A percentile compares a stretch with the other conserved stretches of the same genome.
Conservation (phyloP, 2,329 filamentous ascomycete genomes). For the Fusarium secorum region DNA sequence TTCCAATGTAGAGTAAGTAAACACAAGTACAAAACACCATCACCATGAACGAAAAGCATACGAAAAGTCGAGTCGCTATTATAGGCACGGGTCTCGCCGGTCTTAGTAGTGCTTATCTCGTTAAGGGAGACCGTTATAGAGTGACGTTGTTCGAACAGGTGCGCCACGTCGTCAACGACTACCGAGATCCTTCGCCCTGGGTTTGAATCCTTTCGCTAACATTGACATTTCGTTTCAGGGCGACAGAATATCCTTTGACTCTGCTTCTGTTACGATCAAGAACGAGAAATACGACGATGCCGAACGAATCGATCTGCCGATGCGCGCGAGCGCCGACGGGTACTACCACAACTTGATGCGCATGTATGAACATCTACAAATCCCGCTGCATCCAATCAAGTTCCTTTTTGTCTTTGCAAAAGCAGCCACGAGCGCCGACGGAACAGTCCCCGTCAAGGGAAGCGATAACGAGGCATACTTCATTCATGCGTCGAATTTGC, state of each 20-base stretch:
- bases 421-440: constrained; percentile 20
- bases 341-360: constrained; percentile 64
- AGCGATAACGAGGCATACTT: constrained; percentile 53
- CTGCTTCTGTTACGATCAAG: constrained; percentile 49
- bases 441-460: constrained; percentile 12
- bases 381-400: constrained; percentile 57
- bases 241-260: constrained; percentile 48
- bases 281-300: constrained; percentile 41
- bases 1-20: neutral
- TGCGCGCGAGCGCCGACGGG: constrained; percentile 49
- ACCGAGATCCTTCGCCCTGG: neutral
- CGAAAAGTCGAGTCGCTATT: constrained; percentile 40
- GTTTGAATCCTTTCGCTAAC: neutral
- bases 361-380: constrained; percentile 63
- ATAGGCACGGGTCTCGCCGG: constrained; percentile 51
- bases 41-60: neutral
- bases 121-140: constrained; percentile 41
- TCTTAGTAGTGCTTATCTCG: constrained; percentile 47
- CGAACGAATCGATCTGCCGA: constrained; percentile 52
- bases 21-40: neutral
- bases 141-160: constrained; percentile 49
- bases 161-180: neutral
- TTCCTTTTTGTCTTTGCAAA: constrained; percentile 63
- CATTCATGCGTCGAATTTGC: constrained; percentile 62
- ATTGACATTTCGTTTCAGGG: constrained; percentile 36